These are phyloP conservation scores for Paraphoma sp. DNA, from an alignment of 2,329 filamentous ascomycete species.

Conservation along the genomic window DNA sequence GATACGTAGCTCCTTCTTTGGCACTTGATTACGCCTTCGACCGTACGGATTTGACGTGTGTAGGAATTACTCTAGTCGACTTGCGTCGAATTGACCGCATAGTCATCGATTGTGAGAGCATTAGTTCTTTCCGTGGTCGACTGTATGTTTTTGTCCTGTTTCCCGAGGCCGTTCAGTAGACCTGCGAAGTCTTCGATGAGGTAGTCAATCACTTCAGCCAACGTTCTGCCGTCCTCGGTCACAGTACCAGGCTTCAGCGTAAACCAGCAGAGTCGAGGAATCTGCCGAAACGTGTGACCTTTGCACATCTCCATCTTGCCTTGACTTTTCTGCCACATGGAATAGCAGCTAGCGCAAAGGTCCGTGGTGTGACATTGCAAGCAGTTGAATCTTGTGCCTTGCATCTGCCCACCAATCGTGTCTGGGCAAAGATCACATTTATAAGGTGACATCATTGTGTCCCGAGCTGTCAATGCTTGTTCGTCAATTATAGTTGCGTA, in stretches of 20 bases:
- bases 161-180: background rate
- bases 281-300: background rate
- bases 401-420: background rate
- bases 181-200: background rate
- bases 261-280: background rate
- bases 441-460: background rate
- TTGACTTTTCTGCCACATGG: background rate
- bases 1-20: too few relatives aligned
- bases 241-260: background rate
- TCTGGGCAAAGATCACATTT: background rate
- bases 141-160: background rate
- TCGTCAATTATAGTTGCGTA: background rate
- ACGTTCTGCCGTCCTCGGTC: background rate
- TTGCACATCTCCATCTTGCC: background rate
- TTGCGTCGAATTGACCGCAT: too few relatives aligned
- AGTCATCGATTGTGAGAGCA: too few relatives aligned
- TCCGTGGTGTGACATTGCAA: background rate
- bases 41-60: too few relatives aligned
- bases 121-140: too few relatives aligned
- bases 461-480: background rate
- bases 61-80: too few relatives aligned
- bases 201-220: background rate
- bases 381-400: background rate
- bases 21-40: too few relatives aligned
- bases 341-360: background rate